Evolutionary conservation across 192 early-diverging fungal species (phyloP), one percentile per base, ranked within the genome.

Genomic region (Backusella sp.): DNA sequence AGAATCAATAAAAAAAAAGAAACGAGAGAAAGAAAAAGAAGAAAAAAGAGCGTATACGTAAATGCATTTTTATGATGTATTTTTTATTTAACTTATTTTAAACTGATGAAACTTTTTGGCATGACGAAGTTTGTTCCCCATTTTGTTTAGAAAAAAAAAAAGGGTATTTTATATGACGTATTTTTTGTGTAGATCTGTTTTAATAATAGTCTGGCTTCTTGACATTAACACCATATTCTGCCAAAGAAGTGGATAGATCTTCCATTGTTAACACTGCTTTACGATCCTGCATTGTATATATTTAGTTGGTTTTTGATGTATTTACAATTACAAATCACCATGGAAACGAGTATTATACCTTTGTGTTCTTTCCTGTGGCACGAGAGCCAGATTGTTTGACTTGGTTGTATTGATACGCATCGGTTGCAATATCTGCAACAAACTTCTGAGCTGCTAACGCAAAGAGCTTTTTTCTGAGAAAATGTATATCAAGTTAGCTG

Each of bases 181-280:
- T 37, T 14, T 28, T 62, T 28, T 28, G 11, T 8, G 6, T 56
- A 56, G 19, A 56, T 28, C 26, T 34, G 84, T 79, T 94, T 36
- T 89, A 82, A 83, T 86, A 98, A 83, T 95, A 97, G 21, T 99
- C 96, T 6, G 96, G 98, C 74, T 98, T 99, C 77, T 94, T 96
- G 66, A 97, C 88, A 73, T 96, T 96, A 68, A 99, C 91, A 42
- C 98, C 98, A 72, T 98, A 96, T 79, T 97, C 96, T 4, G 90
- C 85, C 46, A 98, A 82, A 11, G 96, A 96, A 17, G 92, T 89
- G 4, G 94, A 89, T 65, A 99, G 84, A 80, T 98, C 98, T 36
- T 99, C 96, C 90, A 97, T 94, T 15, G 90, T 97, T 53, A 99
- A 79, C 21, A 96, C 93, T 17, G 93, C 94, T 77, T 93, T 94